Evolutionary conservation across 2,329 filamentous ascomycete species (phyloP).

Genomic region (Colletotrichum sp.): DNA sequence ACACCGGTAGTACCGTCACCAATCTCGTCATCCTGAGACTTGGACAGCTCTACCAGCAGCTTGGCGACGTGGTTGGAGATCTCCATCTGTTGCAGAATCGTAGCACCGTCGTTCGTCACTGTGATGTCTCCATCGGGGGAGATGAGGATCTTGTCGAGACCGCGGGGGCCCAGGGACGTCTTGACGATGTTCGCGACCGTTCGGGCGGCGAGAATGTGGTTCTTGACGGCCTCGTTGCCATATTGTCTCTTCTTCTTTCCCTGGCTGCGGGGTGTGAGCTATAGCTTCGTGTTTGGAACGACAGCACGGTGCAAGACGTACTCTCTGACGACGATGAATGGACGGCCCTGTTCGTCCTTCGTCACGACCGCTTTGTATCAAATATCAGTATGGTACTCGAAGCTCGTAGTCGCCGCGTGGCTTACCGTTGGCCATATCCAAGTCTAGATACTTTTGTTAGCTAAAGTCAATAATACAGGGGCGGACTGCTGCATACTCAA

Average conservation of each 20-base stretch:
- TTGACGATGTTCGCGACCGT: slow-evolving; percentile 98
- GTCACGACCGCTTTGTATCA: slow-evolving; percentile 68
- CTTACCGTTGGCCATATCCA: slow-evolving; percentile 85
- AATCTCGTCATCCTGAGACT: slow-evolving; percentile 98
- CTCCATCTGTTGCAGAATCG: slow-evolving; percentile 98
- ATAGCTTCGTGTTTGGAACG: not conserved
- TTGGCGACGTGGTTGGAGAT: slow-evolving; percentile 98
- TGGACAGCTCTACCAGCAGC: slow-evolving; percentile 93
- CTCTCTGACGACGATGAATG: slow-evolving; percentile 99
- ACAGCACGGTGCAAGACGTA: slow-evolving; percentile 51
- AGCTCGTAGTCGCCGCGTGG: slow-evolving; percentile 20
- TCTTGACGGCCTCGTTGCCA: slow-evolving; percentile 96
- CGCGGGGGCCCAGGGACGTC: slow-evolving; percentile 92
- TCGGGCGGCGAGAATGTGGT: slow-evolving; percentile 94
- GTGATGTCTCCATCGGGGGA: slow-evolving; percentile 99
- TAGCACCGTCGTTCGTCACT: slow-evolving; percentile 98
- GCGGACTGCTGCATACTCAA: slow-evolving; percentile 25
- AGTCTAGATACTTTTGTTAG: slow-evolving; percentile 61
- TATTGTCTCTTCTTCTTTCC: slow-evolving; percentile 97
- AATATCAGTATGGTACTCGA: slow-evolving; percentile 19
- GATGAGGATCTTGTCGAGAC: slow-evolving; percentile 98
- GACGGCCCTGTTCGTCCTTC: slow-evolving; percentile 96
- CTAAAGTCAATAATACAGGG: slow-evolving; percentile 7
- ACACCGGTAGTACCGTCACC: slow-evolving; percentile 98
- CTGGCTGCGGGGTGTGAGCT: slow-evolving; percentile 64